Percentiles rank a stretch among this genome's conserved stretches.
phyloP scores from a whole-genome alignment of 257 asterid species.

The Solanum pennellii region DNA sequence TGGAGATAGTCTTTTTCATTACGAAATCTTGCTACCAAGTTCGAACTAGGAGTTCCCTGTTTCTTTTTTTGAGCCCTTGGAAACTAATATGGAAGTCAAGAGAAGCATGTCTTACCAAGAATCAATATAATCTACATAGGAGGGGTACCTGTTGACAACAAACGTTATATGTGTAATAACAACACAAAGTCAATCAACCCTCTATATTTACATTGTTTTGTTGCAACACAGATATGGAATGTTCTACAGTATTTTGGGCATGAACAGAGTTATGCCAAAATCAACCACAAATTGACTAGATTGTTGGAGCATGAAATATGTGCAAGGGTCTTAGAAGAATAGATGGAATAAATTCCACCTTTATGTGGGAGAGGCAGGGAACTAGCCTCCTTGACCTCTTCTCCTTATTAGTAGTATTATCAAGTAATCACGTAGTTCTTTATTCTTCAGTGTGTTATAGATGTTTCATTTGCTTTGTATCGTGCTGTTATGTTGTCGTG shows the following conservation, averaged over 20 bases:
- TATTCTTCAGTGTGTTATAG: not conserved
- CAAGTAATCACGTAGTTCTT: not conserved
- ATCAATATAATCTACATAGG: not conserved
- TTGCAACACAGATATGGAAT: not conserved
- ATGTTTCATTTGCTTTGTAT: not conserved
- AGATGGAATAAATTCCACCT: not conserved
- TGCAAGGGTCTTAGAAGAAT: not conserved
- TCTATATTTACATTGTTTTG: not conserved
- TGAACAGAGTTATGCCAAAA: not conserved
- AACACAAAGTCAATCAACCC: not conserved
- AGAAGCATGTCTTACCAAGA: not conserved
- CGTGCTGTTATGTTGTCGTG: not conserved
- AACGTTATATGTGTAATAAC: not conserved
- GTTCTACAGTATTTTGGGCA: not conserved
- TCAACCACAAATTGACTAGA: not conserved
- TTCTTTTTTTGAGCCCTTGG: not conserved
- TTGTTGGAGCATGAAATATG: not conserved
- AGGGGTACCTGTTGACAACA: not conserved
- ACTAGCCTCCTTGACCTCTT: not conserved
- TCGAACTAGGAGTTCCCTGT: not conserved
- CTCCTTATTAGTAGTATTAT: not conserved
- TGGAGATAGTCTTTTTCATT: not conserved
- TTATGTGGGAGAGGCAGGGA: not conserved
- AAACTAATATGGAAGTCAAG: not conserved
- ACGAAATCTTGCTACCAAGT: not conserved